Percentiles rank a stretch among this genome's conserved stretches.
phyloP scores from a whole-genome alignment of 192 early-diverging fungal species.

The Ambispora gerdemannii region DNA sequence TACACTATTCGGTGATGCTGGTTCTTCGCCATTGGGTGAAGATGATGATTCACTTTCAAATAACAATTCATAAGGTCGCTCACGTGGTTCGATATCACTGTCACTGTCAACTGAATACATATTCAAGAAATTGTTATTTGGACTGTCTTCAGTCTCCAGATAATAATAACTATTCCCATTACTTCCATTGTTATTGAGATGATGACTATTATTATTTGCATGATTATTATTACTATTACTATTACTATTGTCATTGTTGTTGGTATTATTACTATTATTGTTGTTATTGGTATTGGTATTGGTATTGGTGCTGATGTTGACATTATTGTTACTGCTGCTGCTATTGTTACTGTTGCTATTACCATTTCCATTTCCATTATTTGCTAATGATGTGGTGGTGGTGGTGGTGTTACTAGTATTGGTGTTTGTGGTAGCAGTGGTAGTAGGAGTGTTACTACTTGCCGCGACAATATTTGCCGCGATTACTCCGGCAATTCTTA shows the following conservation, averaged over 20 bases:
- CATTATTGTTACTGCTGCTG: neutral
- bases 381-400: neutral
- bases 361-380: neutral
- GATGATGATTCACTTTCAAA: neutral
- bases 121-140: neutral
- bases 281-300: neutral
- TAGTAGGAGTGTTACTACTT: too few species aligned
- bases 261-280: neutral
- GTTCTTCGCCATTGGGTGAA: neutral
- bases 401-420: too few species aligned
- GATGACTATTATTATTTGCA: neutral
- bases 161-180: neutral
- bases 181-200: neutral
- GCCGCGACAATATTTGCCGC: too few species aligned
- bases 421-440: neutral
- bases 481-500: too few species aligned
- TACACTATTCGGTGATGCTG: too few species aligned
- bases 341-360: neutral
- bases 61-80: neutral
- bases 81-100: neutral
- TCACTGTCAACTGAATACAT: neutral
- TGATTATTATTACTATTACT: neutral
- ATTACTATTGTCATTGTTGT: neutral
- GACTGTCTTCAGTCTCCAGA: neutral
- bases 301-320: neutral